Base-by-base conservation (phyloP, 345 rosid species). In the Populus ilicifolia region DNA sequence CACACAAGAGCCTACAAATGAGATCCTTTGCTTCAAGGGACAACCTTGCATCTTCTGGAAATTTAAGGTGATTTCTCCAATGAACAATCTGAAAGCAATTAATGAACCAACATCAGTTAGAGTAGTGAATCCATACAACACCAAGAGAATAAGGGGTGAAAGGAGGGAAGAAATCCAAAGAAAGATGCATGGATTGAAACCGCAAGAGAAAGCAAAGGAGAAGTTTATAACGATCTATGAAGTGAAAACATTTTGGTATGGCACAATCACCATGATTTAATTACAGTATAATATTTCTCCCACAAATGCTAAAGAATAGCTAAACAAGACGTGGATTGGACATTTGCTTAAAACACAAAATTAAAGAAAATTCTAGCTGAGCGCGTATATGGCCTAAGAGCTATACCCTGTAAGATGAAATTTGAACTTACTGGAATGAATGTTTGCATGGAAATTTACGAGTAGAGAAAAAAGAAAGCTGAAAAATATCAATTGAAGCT, bases 1-100 rank as follows among this genome's bases (percentile, higher is more conserved):
- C 94, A 81, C 97, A 94, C 18, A 94, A 88, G 82, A 94, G 84
- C 85, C 92, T 86, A 87, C 86, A 90, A 67, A 94, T 88, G 74
- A 94, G 95, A 91, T 93, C 95, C 87, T 89, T 94, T 78, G 97
- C 97, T 87, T 89, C 93, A 21, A 70, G 73, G 48, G 95, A 85
- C 75, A 94, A 54, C 86, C 82, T 91, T 23, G 84, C 80, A 83
- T 93, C 97, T 80, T 94, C 97, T 0, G 97, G 98, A 86, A 94
- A 93, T 80, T 83, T 89, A 69, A 94, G 85, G 80, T 91, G 92
- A 87, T 87, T 94, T 89, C 86, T 91, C 98, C 97, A 94, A 70
- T 91, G 92, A 79, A 92, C 95, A 78, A 94, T 94, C 98, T 94
- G 84, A 77, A 67, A 83, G 69, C 66, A 75, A 69, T 46, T 75